Percentiles rank a stretch among this genome's conserved stretches.
Evolutionary conservation across 257 asterid genomes (phyloP).

Genomic region (Solanum megistacrolobum): DNA sequence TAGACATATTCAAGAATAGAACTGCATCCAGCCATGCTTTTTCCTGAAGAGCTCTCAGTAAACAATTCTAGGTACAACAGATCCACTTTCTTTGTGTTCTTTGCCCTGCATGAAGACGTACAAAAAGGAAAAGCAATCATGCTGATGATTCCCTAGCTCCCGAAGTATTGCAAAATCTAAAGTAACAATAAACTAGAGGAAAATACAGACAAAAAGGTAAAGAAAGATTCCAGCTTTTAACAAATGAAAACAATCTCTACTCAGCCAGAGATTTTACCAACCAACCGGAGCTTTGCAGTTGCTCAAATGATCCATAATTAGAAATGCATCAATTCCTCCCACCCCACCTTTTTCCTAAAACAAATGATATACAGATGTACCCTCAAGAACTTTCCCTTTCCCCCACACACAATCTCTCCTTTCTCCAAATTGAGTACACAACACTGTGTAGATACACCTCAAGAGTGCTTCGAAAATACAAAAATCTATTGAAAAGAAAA

Average conservation of each 20-base stretch:
- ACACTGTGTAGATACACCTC: background rate
- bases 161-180: background rate
- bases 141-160: background rate
- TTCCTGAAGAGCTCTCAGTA: background rate
- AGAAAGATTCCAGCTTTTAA: background rate
- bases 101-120: background rate
- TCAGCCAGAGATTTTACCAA: background rate
- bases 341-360: background rate
- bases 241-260: background rate
- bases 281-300: background rate
- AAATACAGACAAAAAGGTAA: background rate
- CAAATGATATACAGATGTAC: background rate
- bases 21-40: background rate
- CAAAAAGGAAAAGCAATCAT: background rate
- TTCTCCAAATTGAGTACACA: background rate
- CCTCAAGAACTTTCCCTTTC: no score
- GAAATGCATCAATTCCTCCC: background rate
- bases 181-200: background rate
- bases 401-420: background rate
- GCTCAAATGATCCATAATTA: background rate
- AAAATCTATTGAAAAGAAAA: background rate
- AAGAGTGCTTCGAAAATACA: background rate
- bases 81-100: background rate
- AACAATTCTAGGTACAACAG: background rate
- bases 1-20: background rate